Evolutionary conservation across 352 stramenopile genomes (phyloP), one percentile per base, ranked within the genome.

Genomic region (Labyrinthula sp.): DNA sequence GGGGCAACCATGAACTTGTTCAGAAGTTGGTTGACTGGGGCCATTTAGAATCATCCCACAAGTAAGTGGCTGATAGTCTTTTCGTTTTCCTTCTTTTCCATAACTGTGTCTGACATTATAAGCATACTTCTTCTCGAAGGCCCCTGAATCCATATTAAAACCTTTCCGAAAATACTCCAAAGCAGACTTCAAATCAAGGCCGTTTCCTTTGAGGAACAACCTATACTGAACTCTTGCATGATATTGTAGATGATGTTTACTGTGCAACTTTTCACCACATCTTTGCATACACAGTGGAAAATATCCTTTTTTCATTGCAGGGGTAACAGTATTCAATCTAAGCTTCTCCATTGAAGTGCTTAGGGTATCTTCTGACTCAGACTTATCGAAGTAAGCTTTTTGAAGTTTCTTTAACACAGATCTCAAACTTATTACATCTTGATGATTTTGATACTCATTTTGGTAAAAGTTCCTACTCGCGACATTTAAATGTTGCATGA

Each of bases 81-180:
- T 85, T 45, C 88, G 73, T 57, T 95, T 96, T 38, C 89, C 89
- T 66, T 99, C 89, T 61, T 97, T 96, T 28, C 89, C 89, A 65
- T 97, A 97, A 69, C 90, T 95, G 72, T 97, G 86, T 38, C 89
- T 75, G 40, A 96, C 92, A 64, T 89, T 93, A 72, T 99, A 99
- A 9, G 77, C 66, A 64, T 97, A 97, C 46, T 92, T 75, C 56
- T 97, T 99, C 62, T 89, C 82, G 62, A 97, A 97, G 50, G 93
- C 74, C 36, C 96, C 89, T 7, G 84, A 65, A 14, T 59, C 78
- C 63, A 67, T 71, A 1, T 67, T 75, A 63, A 87, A 89, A 54
- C 77, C 69, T 14, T 46, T 72, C 59, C 92, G 79, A 72, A 89
- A 97, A 62, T 91, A 97, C 6, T 72, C 58, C 30, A 95, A 72